Conservation (phyloP, 495 filamentous ascomycete genomes). For the Annulohypoxylon nitens region DNA sequence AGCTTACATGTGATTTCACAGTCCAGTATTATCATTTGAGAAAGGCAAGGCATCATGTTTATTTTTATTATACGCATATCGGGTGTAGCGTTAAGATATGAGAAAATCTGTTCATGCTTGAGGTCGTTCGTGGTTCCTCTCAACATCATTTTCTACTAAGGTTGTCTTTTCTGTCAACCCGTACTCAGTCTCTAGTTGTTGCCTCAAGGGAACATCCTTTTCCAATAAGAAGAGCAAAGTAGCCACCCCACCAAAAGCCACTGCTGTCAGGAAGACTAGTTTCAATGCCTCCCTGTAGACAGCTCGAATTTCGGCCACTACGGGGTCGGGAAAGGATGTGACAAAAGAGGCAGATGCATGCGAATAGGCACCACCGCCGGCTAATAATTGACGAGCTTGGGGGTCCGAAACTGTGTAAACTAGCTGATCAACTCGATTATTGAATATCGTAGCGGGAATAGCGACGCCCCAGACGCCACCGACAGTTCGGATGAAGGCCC, state of each 20-base stretch:
- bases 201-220: constrained; percentile 47
- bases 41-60: too few relatives aligned
- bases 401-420: constrained; percentile 32
- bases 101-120: neutral
- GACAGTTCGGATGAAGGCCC: constrained; percentile 60
- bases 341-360: constrained; percentile 23
- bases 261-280: constrained; percentile 43
- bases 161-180: constrained; percentile 42
- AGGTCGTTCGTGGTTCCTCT: neutral
- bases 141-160: neutral
- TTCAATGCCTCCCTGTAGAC: constrained; percentile 47
- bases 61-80: too few relatives aligned
- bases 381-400: constrained; percentile 14
- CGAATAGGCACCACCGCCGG: constrained; percentile 43
- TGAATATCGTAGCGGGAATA: constrained; percentile 65
- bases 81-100: neutral
- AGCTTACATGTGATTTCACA: too few relatives aligned
- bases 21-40: too few relatives aligned
- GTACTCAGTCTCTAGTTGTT: constrained; percentile 52
- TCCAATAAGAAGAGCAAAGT: constrained; percentile 48
- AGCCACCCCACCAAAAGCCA: constrained; percentile 39
- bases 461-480: constrained; percentile 65
- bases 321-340: neutral
- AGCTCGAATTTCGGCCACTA: constrained; percentile 36
- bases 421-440: constrained; percentile 49